Base-by-base conservation (phyloP, 1,284 basidiomycete species). In the Tremellales sp. region DNA sequence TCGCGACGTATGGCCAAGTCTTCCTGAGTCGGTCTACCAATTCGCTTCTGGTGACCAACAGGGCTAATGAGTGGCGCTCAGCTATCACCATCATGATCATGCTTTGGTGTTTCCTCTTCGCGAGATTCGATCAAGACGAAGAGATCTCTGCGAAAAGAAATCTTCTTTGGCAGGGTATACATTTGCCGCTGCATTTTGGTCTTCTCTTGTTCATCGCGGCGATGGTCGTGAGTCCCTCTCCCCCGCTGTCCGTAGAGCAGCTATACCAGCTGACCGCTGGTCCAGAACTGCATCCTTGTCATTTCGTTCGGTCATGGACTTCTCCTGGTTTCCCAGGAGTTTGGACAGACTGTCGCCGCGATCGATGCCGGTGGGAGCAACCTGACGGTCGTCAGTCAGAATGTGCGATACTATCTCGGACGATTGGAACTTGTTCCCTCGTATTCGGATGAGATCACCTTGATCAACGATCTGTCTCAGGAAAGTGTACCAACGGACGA, bases 31-130 rank as follows among this genome's bases (percentile, higher is more conserved):
- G 40, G 51, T 37, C 19, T 10, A 18, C 9, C 16, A 25, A 27
- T 26, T 40, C 21, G 19, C 10, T 32, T 32, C 5, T 3, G 9
- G 3, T 8, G 8, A 19, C 18, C 25, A 31, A 31, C 25, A 40
- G 5, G 12, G 21, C 12, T 18, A 26, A 3, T 22, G 26, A 38
- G 14, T 5, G 4, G 22, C 12, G 29, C 22, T 40, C 27, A 52
- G 57, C 52, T n/a, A 59, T 65, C 34, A 33, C 40, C 4, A 57
- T 63, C 49, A 51, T 66, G 38, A 60, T 54, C 52, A 18, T 54
- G 3, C 48, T 65, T 1, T 68, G 58, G 52, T 38, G 33, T 4
- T 57, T 64, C 45, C 52, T 66, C 10, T 66, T 63, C 43, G 44
- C 45, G 1, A 34, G 52, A n/a, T 62, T 62, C 43, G 37, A 50